Base-by-base conservation (phyloP, 148 eudicot species). In the Nyssa sinensis region DNA sequence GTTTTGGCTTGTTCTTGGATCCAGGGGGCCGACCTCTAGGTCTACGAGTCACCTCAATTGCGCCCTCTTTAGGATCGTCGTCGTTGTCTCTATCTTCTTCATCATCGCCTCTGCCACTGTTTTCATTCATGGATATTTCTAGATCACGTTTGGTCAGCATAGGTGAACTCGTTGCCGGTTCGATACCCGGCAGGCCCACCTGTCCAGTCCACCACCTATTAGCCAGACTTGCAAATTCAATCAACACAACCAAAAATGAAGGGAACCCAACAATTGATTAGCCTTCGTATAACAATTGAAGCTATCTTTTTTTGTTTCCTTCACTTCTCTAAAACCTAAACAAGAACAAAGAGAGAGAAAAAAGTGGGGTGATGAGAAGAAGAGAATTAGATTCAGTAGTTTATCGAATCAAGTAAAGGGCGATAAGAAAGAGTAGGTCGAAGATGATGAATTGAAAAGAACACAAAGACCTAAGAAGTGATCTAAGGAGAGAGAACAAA, bases 11-110 rank as follows among this genome's bases (percentile, higher is more conserved):
- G 82, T 88, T 88, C 68, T 84, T 86, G 11, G 91, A 86, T 0
- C 91, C 91, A 8, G 91, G 81, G 10, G 91, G 92, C 3, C 92
- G 84, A 76, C 92, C 92, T 10, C 88, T 76, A 1, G 89, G 89
- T 62, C 91, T 73, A 8, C 89, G 82, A 21, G 64, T 58, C 3
- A 79, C 81, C 23, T 78, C 88, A 21, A 81, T 83, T 0, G 86
- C 75, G 7, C 85, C 88, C 51, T 84, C 89, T 31, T 65, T 84
- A 0, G 81, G 81, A 65, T 84, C 85, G n/a, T 70, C 82, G 12
- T 63, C 62, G 9, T 64, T 72, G 10, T 79, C 77, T 61, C 69
- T 74, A 1, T 78, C 78, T 14, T 78, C 80, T 0, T 85, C 85
- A 5, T 82, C 85, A 6, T 78, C 79, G 7, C 30, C 77, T 25